A percentile compares a stretch with the other conserved stretches of the same genome.
phyloP scores from a whole-genome alignment of 2,329 filamentous ascomycete genomes.

The Trichoderma arundinaceum region DNA sequence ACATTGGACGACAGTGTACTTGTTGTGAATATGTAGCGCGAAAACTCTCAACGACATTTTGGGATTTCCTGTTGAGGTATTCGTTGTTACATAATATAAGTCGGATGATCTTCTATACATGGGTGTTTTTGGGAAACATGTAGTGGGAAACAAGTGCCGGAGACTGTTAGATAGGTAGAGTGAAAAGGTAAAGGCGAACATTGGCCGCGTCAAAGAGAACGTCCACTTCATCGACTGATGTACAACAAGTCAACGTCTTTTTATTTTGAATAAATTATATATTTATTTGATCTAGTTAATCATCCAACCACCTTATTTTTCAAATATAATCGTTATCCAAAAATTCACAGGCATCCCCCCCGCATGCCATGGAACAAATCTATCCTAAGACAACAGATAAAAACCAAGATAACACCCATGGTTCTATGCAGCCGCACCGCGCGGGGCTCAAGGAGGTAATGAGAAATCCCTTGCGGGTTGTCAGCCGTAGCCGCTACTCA shows the following conservation, averaged over 20 bases:
- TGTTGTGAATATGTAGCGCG: too few relatives aligned
- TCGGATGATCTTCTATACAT: too few relatives aligned
- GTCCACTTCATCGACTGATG: neutral
- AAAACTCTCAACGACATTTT: too few relatives aligned
- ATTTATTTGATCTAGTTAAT: slow-evolving; percentile 8
- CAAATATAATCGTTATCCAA: slow-evolving; percentile 28
- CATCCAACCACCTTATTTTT: slow-evolving; percentile 23
- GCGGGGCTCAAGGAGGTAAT: too few relatives aligned
- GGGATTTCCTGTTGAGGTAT: too few relatives aligned
- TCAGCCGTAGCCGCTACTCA: neutral
- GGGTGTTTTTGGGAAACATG: too few relatives aligned
- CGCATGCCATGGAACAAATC: slow-evolving; percentile 28
- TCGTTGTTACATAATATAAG: too few relatives aligned
- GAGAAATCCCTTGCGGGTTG: neutral
- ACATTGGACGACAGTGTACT: too few relatives aligned
- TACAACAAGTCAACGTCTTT: neutral
- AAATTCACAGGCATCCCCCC: neutral
- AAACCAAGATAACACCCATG: neutral
- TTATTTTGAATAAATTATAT: neutral
- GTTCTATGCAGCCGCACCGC: neutral
- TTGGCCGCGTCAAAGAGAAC: neutral
- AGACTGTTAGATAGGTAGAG: too few relatives aligned
- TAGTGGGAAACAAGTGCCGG: too few relatives aligned
- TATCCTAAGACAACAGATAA: slow-evolving; percentile 27
- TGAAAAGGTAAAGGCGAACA: too few relatives aligned